These are phyloP conservation scores for Brasilioporus rufonigricans DNA, from an alignment of 768 basidiomycete species.

Conservation along the genomic window DNA sequence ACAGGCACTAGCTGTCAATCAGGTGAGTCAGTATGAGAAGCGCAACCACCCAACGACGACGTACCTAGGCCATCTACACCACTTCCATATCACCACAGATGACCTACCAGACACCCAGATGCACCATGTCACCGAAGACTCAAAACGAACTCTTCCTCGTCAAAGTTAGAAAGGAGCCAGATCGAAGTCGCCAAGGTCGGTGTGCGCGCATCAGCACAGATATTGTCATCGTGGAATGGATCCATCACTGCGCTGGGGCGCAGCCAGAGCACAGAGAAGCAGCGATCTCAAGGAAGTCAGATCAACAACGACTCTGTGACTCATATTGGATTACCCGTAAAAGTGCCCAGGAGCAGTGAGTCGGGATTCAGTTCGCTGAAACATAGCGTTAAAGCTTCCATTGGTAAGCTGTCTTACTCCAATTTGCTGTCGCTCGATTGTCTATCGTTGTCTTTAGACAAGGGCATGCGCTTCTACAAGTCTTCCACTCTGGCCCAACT, in stretches of 20 bases:
- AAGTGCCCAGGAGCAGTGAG: slow-evolving; percentile 28
- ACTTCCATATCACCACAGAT: too few relatives aligned
- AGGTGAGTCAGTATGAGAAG: too few relatives aligned
- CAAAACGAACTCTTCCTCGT: slow-evolving; percentile 19
- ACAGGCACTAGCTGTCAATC: too few relatives aligned
- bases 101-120: too few relatives aligned
- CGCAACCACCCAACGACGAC: too few relatives aligned
- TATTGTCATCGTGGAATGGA: slow-evolving; percentile 24
- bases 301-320: slow-evolving; percentile 11
- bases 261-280: slow-evolving; percentile 9
- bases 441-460: slow-evolving; percentile 42
- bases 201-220: slow-evolving; percentile 29
- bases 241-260: slow-evolving; percentile 19
- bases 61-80: too few relatives aligned
- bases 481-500: slow-evolving; percentile 51
- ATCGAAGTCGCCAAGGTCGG: slow-evolving; percentile 31
- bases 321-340: slow-evolving; percentile 26
- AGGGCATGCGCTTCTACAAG: slow-evolving; percentile 67
- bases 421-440: neutral
- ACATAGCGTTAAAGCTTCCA: slow-evolving; percentile 71
- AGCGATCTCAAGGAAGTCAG: slow-evolving; percentile 3
- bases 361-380: slow-evolving; percentile 51
- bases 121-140: too few relatives aligned
- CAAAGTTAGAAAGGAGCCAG: slow-evolving; percentile 26
- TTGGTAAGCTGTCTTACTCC: slow-evolving; percentile 47